Conservation (phyloP, 176 grass and related monocot species). For the Cenchrus americanus region DNA sequence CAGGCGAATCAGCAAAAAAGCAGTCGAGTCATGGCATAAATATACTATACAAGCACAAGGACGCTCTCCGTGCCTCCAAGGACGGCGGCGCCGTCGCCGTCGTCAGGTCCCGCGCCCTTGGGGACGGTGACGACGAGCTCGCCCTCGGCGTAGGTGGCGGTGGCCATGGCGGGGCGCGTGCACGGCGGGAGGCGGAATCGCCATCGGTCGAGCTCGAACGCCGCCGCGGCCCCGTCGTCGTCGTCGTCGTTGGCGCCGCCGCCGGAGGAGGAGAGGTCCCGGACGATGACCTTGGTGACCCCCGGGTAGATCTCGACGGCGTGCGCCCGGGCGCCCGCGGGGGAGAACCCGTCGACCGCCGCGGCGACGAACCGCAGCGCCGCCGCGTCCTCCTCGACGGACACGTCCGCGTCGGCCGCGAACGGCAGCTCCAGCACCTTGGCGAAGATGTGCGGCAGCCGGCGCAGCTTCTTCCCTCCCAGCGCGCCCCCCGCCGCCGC, state of each 20-base stretch:
- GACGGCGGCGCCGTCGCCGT: not conserved
- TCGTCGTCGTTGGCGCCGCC: not conserved
- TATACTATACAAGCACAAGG: conserved; percentile 62
- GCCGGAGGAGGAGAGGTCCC: conserved; percentile 43
- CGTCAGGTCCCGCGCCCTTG: conserved; percentile 54
- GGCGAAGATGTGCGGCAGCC: conserved; percentile 92
- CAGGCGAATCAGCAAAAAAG: conserved; percentile 35
- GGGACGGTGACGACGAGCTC: conserved; percentile 89
- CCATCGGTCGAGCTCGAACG: conserved; percentile 86
- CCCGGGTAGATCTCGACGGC: conserved; percentile 92
- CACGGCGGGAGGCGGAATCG: conserved; percentile 81
- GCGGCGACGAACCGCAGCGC: conserved; percentile 84
- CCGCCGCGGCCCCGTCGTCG: conserved; percentile 48
- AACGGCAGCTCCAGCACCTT: conserved; percentile 96
- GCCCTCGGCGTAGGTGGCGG: conserved; percentile 76
- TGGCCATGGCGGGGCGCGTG: conserved; percentile 82
- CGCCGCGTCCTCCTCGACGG: conserved; percentile 69
- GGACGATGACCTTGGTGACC: conserved; percentile 82
- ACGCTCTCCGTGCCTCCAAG: conserved; percentile 34
- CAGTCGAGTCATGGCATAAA: conserved; percentile 23
- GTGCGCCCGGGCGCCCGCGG: conserved; percentile 60
- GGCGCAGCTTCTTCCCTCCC: conserved; percentile 86
- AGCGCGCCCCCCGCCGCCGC: not conserved
- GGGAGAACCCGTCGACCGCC: conserved; percentile 50
- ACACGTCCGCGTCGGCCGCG: conserved; percentile 83